These are phyloP conservation scores for Zopfochytrium polystomum DNA, from an alignment of 371 early-diverging fungal genomes.

Conservation along the genomic window DNA sequence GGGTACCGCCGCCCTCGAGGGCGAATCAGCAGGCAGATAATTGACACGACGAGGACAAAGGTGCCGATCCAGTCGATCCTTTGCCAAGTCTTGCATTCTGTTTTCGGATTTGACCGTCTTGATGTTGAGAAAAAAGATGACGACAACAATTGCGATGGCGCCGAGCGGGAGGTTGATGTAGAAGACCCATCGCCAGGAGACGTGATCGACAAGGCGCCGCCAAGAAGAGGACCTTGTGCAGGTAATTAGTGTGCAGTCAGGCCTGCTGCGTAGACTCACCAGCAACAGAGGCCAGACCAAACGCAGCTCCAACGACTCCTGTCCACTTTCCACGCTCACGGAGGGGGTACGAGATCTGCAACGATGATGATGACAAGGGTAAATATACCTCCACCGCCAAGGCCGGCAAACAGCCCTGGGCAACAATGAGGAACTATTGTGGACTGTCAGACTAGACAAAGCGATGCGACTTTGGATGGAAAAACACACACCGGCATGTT, in stretches of 20 bases:
- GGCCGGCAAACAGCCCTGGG: slow-evolving; percentile 59
- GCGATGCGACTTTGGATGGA: no score
- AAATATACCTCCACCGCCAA: no score
- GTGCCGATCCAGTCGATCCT: slow-evolving; percentile 19
- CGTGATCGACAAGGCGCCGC: no score
- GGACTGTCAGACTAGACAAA: slow-evolving; percentile 44
- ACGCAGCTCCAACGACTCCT: no score
- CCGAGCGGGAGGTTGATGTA: slow-evolving; percentile 60
- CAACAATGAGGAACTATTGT: slow-evolving; percentile 63
- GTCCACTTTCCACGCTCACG: slow-evolving; percentile 63
- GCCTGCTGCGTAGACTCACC: no score
- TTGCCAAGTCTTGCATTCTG: slow-evolving; percentile 1
- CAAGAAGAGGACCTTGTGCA: no score
- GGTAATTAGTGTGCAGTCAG: no score
- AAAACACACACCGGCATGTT: slow-evolving; percentile 59
- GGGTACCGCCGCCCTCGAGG: slow-evolving; percentile 27
- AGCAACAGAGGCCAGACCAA: no score
- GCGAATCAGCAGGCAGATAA: slow-evolving; percentile 33
- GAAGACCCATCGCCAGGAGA: no score
- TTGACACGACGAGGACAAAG: no score
- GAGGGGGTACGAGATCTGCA: slow-evolving; percentile 67
- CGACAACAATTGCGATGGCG: slow-evolving; percentile 49
- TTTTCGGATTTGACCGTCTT: slow-evolving; percentile 34
- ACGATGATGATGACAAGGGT: slow-evolving; percentile 68
- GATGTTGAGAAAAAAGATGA: no score